Percentiles rank a stretch among this genome's conserved stretches.
Evolutionary conservation across 1,139 yeast genomes (phyloP).

Genomic region (Magnusiomyces tetraspermus): DNA sequence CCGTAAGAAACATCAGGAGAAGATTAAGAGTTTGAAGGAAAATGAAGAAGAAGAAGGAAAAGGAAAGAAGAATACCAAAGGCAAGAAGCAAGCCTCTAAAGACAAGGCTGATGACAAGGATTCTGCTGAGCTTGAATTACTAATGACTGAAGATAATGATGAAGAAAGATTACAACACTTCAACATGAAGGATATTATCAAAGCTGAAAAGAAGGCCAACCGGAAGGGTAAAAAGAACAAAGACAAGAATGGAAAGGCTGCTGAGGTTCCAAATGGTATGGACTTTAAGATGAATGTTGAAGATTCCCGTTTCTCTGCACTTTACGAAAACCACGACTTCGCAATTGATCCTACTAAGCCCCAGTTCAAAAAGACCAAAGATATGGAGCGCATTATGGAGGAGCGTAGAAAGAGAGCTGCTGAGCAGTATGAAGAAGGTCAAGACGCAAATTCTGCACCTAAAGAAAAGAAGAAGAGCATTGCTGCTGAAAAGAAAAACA

Average conservation of each 20-base stretch:
- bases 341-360: constrained; percentile 80
- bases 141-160: constrained; percentile 61
- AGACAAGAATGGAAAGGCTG: constrained; percentile 54
- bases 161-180: constrained; percentile 49
- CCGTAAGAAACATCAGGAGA: constrained; percentile 68
- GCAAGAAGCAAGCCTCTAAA: constrained; percentile 22
- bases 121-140: constrained; percentile 63
- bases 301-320: constrained; percentile 83
- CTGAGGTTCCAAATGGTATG: constrained; percentile 25
- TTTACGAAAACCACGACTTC: constrained; percentile 80
- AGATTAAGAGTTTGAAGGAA: constrained; percentile 49
- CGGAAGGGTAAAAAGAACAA: constrained; percentile 53
- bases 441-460: constrained; percentile 3
- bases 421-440: constrained; percentile 6
- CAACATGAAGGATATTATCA: constrained; percentile 47
- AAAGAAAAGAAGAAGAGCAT: constrained; percentile 8
- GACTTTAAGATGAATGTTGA: constrained; percentile 49
- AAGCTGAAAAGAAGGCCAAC: constrained; percentile 41
- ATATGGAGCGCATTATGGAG: constrained; percentile 71
- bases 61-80: constrained; percentile 21
- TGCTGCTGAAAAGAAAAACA: constrained; percentile 14
- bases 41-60: constrained; percentile 37
- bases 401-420: constrained; percentile 55
- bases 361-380: constrained; percentile 76
- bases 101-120: constrained; percentile 32